Percentiles rank a stretch among this genome's conserved stretches.
These are phyloP conservation scores for Ceratocystiopsis minuta DNA, from an alignment of 2,329 filamentous ascomycete genomes.

Conservation along the genomic window DNA sequence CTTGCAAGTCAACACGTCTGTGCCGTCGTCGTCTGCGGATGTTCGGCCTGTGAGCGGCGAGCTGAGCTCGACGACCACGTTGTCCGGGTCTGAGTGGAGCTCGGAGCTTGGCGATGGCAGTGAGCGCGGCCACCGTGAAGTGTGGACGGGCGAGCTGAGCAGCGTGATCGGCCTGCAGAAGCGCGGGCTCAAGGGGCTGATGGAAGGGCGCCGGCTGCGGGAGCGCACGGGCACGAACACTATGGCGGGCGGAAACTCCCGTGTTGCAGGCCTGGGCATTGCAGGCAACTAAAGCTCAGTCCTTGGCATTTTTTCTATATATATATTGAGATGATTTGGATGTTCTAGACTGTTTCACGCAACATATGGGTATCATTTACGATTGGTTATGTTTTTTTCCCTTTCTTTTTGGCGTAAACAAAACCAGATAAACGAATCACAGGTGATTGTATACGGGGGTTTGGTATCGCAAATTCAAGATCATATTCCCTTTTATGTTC, in stretches of 20 bases:
- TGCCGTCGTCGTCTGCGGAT: constrained; percentile 11
- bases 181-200: constrained; percentile 71
- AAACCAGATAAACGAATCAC: too few species aligned
- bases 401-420: background rate
- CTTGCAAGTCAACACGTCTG: constrained; percentile 31
- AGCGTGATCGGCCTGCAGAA: constrained; percentile 94
- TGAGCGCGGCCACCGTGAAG: constrained; percentile 35
- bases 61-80: constrained; percentile 30
- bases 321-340: background rate
- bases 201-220: constrained; percentile 80
- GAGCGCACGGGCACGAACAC: constrained; percentile 40
- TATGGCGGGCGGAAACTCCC: background rate
- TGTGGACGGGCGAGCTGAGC: constrained; percentile 69
- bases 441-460: too few species aligned
- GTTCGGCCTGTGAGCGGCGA: constrained; percentile 27
- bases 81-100: constrained; percentile 38
- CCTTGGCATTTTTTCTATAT: background rate
- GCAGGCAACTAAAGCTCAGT: background rate
- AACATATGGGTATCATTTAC: too few species aligned
- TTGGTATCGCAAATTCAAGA: too few species aligned
- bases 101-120: constrained; percentile 33
- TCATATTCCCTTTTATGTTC: too few species aligned
- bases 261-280: constrained; percentile 9
- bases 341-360: background rate
- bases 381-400: background rate